Evolutionary conservation across 177 flowering plant genomes (phyloP), one percentile per base, ranked within the genome.

Genomic region (Vitis hybrid): DNA sequence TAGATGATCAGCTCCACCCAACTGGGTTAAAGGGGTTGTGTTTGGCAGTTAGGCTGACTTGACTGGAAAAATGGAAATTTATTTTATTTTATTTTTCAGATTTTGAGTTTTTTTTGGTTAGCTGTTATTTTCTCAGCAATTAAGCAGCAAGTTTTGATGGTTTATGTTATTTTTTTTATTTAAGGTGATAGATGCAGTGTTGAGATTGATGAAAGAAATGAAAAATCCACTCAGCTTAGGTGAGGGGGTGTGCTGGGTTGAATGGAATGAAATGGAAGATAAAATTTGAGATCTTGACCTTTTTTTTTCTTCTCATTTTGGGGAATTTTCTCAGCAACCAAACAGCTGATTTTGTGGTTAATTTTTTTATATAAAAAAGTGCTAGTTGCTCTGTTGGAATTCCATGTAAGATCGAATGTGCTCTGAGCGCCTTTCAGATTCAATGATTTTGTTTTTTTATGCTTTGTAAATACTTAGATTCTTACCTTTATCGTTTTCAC

Each of bases 381-480:
- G 13, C 26, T 5, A 52, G 45, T 39, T 39, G 45, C 45, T 39
- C 45, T 57, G 53, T 56, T 78, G 76, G 78, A 80, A 80, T 71
- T 82, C 81, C 81, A 78, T 70, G 75, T 75, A 75, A 71, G 71
- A 56, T 51, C 72, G 75, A 74, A 75, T 70, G 74, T 79, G 77
- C 75, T 65, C 69, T 60, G 55, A 50, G 52, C 22, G 45, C 49
- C 63, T 67, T 31, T 72, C 64, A 16, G 56, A 66, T 58, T 69
- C 68, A 69, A 14, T 48, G 29, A 33, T 29, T 69, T 73, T 70
- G 72, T 57, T 33, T 62, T 62, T 72, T 73, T 70, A 7, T 63
- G 15, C 31, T 39, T 66, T 48, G 63, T 57, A 64, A 67, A 62
- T 57, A 65, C n/a, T 33, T 10, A 70, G 71, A 65, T 70, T 74